Conservation (phyloP, 768 basidiomycete genomes). For the Mycena olivaceomarginata region DNA sequence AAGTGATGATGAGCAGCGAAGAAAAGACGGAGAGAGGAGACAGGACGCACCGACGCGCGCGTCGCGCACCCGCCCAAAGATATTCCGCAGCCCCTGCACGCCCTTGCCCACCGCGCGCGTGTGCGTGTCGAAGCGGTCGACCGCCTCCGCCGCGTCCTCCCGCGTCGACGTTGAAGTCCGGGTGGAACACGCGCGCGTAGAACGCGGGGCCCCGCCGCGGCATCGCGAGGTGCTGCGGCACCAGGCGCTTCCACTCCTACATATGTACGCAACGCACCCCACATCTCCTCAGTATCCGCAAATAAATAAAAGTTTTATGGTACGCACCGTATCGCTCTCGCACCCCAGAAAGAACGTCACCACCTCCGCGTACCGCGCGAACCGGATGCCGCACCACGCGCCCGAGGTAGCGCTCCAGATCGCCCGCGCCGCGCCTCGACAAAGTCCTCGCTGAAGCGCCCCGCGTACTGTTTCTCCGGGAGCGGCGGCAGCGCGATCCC, state of each 20-base stretch:
- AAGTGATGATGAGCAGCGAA: too few species aligned
- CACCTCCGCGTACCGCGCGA: slow-evolving; percentile 87
- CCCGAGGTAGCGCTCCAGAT: slow-evolving; percentile 86
- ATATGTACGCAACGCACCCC: neutral
- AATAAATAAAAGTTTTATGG: neutral
- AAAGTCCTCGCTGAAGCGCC: slow-evolving; percentile 87
- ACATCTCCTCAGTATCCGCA: neutral
- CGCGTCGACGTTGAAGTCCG: slow-evolving; percentile 87
- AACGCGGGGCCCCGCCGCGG: slow-evolving; percentile 86
- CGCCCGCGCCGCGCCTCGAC: slow-evolving; percentile 89
- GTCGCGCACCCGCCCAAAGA: slow-evolving; percentile 79
- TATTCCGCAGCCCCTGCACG: slow-evolving; percentile 78
- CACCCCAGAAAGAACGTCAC: slow-evolving; percentile 87
- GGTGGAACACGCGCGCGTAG: slow-evolving; percentile 88
- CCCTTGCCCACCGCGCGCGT: slow-evolving; percentile 80
- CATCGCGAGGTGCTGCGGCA: slow-evolving; percentile 76
- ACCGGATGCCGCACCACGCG: slow-evolving; percentile 85
- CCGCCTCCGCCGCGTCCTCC: slow-evolving; percentile 80
- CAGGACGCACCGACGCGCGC: slow-evolving; percentile 76
- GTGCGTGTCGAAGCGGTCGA: slow-evolving; percentile 80
- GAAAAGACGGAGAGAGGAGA: neutral
- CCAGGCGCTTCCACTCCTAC: slow-evolving; percentile 83
- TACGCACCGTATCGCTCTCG: slow-evolving; percentile 83
- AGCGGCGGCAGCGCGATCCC: slow-evolving; percentile 88
- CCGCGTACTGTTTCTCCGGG: slow-evolving; percentile 91